phyloP scores from a whole-genome alignment of 75 land plant genomes.

The Larix kaempferi region DNA sequence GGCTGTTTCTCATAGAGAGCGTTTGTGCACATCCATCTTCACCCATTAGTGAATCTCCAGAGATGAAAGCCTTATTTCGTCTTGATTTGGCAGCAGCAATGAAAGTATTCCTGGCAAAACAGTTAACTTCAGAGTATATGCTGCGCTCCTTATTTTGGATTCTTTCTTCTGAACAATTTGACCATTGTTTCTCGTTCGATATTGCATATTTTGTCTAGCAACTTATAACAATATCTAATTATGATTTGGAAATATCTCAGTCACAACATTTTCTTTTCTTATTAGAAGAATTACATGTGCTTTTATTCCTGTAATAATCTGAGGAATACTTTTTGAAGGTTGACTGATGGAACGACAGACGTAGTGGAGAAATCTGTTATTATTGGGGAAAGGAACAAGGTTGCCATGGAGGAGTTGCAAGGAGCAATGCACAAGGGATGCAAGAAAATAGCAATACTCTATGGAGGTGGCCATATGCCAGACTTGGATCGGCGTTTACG shows the following conservation, averaged over 20 bases:
- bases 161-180: background rate
- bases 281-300: background rate
- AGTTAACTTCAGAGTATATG: conserved; percentile 83
- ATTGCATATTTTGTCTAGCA: background rate
- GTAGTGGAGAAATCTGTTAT: conserved; percentile 86
- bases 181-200: background rate
- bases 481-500: conserved; percentile 79
- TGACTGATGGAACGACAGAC: conserved; percentile 49
- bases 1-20: conserved; percentile 71
- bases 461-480: conserved; percentile 97
- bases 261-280: background rate
- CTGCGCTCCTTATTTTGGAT: background rate
- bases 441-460: conserved; percentile 79
- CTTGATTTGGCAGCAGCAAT: conserved; percentile 84
- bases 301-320: background rate
- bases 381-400: conserved; percentile 94
- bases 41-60: conserved; percentile 58
- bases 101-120: conserved; percentile 89
- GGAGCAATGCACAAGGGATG: conserved; percentile 70
- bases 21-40: conserved; percentile 65
- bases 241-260: no score
- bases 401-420: conserved; percentile 61
- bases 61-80: conserved; percentile 78
- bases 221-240: no score
- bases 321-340: conserved; percentile 44